Percentiles rank a stretch among this genome's conserved stretches.
Evolutionary conservation across 177 flowering plant species (phyloP).

Genomic region (Vitis hybrid): DNA sequence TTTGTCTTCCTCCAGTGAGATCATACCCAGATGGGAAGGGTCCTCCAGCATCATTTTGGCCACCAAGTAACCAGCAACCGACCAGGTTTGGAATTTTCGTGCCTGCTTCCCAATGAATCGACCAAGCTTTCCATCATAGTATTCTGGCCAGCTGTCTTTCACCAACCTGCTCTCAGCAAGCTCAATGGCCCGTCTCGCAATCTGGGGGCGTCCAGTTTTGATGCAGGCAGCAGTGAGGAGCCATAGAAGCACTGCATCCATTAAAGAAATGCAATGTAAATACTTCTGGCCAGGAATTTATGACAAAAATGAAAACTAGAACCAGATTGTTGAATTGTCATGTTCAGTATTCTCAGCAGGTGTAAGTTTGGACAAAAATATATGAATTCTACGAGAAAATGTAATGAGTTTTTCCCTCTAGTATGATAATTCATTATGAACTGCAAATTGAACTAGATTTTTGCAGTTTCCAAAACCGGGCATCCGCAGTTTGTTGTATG

Average conservation of each 20-base stretch:
- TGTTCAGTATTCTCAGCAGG: too few species aligned
- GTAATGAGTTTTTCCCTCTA: too few species aligned
- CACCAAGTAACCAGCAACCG: slow-evolving; percentile 62
- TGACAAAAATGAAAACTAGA: too few species aligned
- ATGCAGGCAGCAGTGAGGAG: slow-evolving; percentile 62
- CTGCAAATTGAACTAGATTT: too few species aligned
- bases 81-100: slow-evolving; percentile 58
- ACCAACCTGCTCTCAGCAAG: slow-evolving; percentile 47
- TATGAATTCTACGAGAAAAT: too few species aligned
- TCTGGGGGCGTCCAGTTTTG: slow-evolving; percentile 61
- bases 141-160: slow-evolving; percentile 63
- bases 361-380: too few species aligned
- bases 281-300: too few species aligned
- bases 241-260: slow-evolving; percentile 53
- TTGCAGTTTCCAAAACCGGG: too few species aligned
- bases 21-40: slow-evolving; percentile 60
- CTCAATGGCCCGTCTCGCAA: slow-evolving; percentile 56
- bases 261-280: background rate
- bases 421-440: too few species aligned
- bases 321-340: too few species aligned
- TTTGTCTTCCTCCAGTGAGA: slow-evolving; percentile 58
- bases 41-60: slow-evolving; percentile 73
- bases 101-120: slow-evolving; percentile 60
- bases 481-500: too few species aligned
- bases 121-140: slow-evolving; percentile 65